These are phyloP conservation scores for Rosa hybrid DNA, from an alignment of 331 rosid species.

Conservation along the genomic window DNA sequence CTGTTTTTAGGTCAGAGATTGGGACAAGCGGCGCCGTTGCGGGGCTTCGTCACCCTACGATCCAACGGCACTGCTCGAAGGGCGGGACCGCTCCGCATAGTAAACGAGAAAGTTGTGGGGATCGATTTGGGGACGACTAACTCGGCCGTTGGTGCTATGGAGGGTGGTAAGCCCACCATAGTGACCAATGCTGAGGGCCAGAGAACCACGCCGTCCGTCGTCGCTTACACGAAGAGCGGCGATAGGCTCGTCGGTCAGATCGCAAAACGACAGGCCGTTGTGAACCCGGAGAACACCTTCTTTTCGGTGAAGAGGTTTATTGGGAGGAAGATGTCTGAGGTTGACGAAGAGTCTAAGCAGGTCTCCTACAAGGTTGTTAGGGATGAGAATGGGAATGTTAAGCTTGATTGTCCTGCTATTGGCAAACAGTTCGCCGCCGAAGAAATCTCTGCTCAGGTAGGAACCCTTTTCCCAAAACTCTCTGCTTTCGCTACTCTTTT, in stretches of 20 bases:
- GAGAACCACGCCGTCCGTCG: constrained; percentile 43
- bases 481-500: not conserved
- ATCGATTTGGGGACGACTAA: constrained; percentile 28
- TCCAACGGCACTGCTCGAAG: not conserved
- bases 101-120: constrained; percentile 19
- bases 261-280: constrained; percentile 42
- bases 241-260: constrained; percentile 43
- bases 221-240: constrained; percentile 37
- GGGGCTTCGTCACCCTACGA: not conserved
- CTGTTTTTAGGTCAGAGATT: constrained; percentile 18
- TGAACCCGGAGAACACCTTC: constrained; percentile 39
- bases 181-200: constrained; percentile 40
- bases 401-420: constrained; percentile 41
- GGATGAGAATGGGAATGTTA: constrained; percentile 36
- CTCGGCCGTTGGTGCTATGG: constrained; percentile 24
- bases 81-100: not conserved
- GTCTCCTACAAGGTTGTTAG: constrained; percentile 3
- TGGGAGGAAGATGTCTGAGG: constrained; percentile 13
- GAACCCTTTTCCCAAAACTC: too few species aligned
- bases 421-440: constrained; percentile 38
- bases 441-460: constrained; percentile 41
- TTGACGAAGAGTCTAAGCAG: constrained; percentile 11
- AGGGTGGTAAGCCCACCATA: constrained; percentile 37
- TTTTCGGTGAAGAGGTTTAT: constrained; percentile 1
- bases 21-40: not conserved